phyloP scores from a whole-genome alignment of 306 rosid species.

The Cercis canadensis region DNA sequence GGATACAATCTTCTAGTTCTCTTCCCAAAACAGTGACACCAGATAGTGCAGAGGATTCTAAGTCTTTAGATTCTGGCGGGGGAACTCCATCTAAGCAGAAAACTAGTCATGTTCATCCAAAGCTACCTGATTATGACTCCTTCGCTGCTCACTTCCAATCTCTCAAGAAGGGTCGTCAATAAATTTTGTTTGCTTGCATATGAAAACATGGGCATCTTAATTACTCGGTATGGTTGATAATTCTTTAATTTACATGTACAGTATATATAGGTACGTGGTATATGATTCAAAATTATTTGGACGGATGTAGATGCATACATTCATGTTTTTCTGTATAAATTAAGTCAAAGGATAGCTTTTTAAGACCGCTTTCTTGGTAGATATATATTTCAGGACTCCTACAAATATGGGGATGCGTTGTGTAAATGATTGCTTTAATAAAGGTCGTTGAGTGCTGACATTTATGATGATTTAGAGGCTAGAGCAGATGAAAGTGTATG shows the following conservation, averaged over 20 bases:
- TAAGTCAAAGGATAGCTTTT: conserved; percentile 5
- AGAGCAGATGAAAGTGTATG: too few species aligned
- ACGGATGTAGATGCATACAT: conserved; percentile 30
- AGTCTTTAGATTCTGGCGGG: conserved; percentile 27
- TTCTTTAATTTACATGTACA: conserved; percentile 28
- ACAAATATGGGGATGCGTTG: too few species aligned
- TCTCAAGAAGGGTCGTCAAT: conserved; percentile 60
- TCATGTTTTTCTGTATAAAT: conserved; percentile 19
- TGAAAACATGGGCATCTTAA: conserved; percentile 25
- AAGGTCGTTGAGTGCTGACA: too few species aligned
- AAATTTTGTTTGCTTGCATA: conserved; percentile 36
- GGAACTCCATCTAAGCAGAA: conserved; percentile 52
- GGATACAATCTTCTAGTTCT: conserved; percentile 41
- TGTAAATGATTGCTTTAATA: too few species aligned
- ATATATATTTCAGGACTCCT: neutral
- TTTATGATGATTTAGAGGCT: too few species aligned
- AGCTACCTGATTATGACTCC: conserved; percentile 82
- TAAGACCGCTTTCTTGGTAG: conserved; percentile 21
- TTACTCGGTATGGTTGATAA: conserved; percentile 25
- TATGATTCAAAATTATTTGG: conserved; percentile 27
- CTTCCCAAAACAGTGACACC: conserved; percentile 40
- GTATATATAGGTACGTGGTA: conserved; percentile 32
- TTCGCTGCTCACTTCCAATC: conserved; percentile 70
- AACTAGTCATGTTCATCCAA: conserved; percentile 79
- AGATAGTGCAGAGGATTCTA: conserved; percentile 45